Evolutionary conservation across 2,329 filamentous ascomycete species (phyloP).

Genomic region (Domatiomyces globalis): DNA sequence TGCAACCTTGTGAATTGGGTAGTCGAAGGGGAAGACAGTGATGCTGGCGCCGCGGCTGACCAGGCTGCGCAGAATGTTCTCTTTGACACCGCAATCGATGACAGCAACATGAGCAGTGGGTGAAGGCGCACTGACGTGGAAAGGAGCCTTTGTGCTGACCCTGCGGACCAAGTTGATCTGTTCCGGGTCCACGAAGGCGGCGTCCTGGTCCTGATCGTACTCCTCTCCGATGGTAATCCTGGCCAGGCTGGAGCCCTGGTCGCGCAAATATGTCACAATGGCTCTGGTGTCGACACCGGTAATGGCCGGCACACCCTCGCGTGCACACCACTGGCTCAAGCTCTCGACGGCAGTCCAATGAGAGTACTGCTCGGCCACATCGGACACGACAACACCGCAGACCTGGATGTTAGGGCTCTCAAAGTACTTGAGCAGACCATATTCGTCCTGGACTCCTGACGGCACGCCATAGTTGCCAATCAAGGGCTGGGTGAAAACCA

Average conservation of each 20-base stretch:
- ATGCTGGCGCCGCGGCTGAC: slow-evolving; percentile 83
- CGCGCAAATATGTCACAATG: slow-evolving; percentile 88
- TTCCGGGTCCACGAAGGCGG: slow-evolving; percentile 86
- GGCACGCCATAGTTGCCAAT: slow-evolving; percentile 99
- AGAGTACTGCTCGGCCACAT: slow-evolving; percentile 85
- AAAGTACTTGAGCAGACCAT: slow-evolving; percentile 90
- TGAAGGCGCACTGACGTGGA: slow-evolving; percentile 74
- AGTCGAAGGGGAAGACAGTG: slow-evolving; percentile 91
- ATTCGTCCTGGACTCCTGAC: slow-evolving; percentile 67
- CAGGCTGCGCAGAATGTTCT: slow-evolving; percentile 94
- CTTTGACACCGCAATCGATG: slow-evolving; percentile 97
- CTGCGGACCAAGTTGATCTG: slow-evolving; percentile 93
- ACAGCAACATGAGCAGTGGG: slow-evolving; percentile 83
- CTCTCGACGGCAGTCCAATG: slow-evolving; percentile 98
- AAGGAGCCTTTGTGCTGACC: slow-evolving; percentile 95
- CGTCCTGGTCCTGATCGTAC: slow-evolving; percentile 96
- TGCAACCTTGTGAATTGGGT: slow-evolving; percentile 94
- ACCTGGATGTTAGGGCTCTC: slow-evolving; percentile 97
- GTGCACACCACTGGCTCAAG: slow-evolving; percentile 82
- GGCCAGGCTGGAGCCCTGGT: slow-evolving; percentile 91
- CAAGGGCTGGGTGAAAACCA: slow-evolving; percentile 94
- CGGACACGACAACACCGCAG: slow-evolving; percentile 85
- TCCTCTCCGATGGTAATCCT: slow-evolving; percentile 91
- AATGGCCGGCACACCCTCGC: slow-evolving; percentile 90
- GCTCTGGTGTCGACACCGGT: slow-evolving; percentile 93